Evolutionary conservation across 1,284 basidiomycete species (phyloP), one percentile per base, ranked within the genome.

Genomic region (Tylopilus sp.): DNA sequence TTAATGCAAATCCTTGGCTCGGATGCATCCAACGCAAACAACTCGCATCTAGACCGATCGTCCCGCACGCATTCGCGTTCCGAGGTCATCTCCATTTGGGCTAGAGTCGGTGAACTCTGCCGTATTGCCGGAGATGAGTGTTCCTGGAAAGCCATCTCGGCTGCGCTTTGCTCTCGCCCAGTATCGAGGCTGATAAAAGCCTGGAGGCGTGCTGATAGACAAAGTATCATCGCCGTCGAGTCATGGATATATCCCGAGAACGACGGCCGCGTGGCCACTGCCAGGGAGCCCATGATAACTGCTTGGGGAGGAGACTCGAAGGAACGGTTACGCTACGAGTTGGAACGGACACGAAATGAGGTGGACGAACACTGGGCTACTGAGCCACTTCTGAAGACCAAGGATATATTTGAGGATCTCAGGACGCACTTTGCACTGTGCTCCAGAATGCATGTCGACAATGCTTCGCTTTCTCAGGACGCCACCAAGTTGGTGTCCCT

Each of bases 141-240:
- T 69, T 88, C 91, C 8, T 95, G 91, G 91, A 84, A 82, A 24
- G 92, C 92, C 4, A 90, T 95, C 62, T 80, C 80, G 39, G 82
- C 84, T 22, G 93, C 90, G 8, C 74, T 95, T 18, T 92, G 89
- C 67, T 89, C 89, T 19, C 82, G 89, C 36, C 91, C 93, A 12
- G 83, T 95, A 33, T 91, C 92, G 15, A 81, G 93, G 36, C 75
- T 95, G 59, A 91, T 90, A 60, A 93, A 93, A 74, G 91, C 86
- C 13, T 95, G 93, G 93, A 88, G 87, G 71, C 82, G 91, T 24
- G 91, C 91, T 2, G 90, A 92, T 67, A 73, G 84, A 1, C 81
- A 84, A 32, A 87, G 87, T 10, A 70, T 89, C 51, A 81, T 84
- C 10, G 83, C 83, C 9, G 84, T 93, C 26, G 89, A 93, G 67